Evolutionary conservation across 2,329 filamentous ascomycete species (phyloP).

Genomic region (Penicillium sp.): DNA sequence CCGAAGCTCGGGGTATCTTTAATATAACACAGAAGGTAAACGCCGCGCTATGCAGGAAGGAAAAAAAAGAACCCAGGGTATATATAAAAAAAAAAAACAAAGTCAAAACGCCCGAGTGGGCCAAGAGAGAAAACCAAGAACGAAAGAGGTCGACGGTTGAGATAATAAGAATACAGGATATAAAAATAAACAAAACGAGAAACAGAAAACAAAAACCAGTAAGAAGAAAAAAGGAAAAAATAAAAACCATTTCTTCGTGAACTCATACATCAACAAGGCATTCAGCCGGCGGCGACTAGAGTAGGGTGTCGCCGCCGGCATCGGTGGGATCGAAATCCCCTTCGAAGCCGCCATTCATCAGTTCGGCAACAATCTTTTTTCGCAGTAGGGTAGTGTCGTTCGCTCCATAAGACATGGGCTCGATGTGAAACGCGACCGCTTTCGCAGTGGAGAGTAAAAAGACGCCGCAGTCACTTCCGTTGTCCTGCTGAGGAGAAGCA

Average conservation of each 20-base stretch:
- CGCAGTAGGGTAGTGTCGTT: constrained; percentile 47
- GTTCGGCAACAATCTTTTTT: constrained; percentile 53
- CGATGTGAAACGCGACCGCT: constrained; percentile 50
- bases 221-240: background rate
- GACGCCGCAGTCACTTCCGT: constrained; percentile 56
- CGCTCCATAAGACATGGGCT: constrained; percentile 48
- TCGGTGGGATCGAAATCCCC: constrained; percentile 45
- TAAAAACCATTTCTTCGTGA: background rate
- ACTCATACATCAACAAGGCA: too few relatives aligned
- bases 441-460: constrained; percentile 56
- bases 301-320: constrained; percentile 27
- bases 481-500: constrained; percentile 50
- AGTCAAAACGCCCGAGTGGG: background rate
- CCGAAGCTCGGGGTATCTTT: constrained; percentile 27
- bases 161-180: background rate
- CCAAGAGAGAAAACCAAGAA: background rate
- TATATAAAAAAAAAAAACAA: background rate
- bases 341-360: constrained; percentile 51
- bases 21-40: constrained; percentile 21
- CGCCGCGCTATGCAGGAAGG: background rate
- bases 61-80: background rate
- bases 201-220: background rate
- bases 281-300: constrained; percentile 22
- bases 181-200: background rate
- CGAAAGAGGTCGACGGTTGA: too few relatives aligned